Evolutionary conservation across 2,329 filamentous ascomycete species (phyloP), one percentile per base, ranked within the genome.

Genomic region (Dryadomyces quercivorus): DNA sequence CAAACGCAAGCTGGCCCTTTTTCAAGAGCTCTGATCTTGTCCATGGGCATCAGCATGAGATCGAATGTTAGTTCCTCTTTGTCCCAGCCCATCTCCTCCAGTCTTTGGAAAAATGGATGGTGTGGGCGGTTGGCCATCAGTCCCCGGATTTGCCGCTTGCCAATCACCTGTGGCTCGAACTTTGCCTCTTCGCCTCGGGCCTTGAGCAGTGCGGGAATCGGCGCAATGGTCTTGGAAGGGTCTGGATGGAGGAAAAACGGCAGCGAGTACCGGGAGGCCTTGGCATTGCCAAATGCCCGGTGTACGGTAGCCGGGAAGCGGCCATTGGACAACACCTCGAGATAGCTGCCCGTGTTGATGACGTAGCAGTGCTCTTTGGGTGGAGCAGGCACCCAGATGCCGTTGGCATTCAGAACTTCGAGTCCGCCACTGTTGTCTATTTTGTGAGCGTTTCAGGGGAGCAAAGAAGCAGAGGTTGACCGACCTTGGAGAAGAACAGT

Each of bases 191-290:
- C 31, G 16, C 26, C 22, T 18, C 7, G 16, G 13, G 7, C 5
- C 12, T 13, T n/a, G 12, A 50, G 47, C 47, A 50, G 38, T 6
- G 10, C n/a, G 8, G 34, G 26, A 15, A 16, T 5, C n/a, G 49
- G 49, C 9, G 18, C 49, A 4, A 51, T 20, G 18, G 40, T 22
- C 3, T 15, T 13, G 44, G 65, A 66, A 51, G 69, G 69, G 56
- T 74, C 72, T 49, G 73, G 68, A 2, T 70, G 72, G 53, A 79
- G 74, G 63, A 80, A 80, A 60, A 80, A 79, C 0, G 76, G 75
- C 72, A 80, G 76, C 0, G 72, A 77, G 43, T 76, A 73, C 15
- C 75, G 65, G 50, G 74, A 73, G 16, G 62, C 61, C 0, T 58
- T 59, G 0, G 67, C 65, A 45, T 67, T 64, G 56, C 74, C 75